These are phyloP conservation scores for Salix exigua DNA, from an alignment of 345 rosid genomes.

Conservation along the genomic window DNA sequence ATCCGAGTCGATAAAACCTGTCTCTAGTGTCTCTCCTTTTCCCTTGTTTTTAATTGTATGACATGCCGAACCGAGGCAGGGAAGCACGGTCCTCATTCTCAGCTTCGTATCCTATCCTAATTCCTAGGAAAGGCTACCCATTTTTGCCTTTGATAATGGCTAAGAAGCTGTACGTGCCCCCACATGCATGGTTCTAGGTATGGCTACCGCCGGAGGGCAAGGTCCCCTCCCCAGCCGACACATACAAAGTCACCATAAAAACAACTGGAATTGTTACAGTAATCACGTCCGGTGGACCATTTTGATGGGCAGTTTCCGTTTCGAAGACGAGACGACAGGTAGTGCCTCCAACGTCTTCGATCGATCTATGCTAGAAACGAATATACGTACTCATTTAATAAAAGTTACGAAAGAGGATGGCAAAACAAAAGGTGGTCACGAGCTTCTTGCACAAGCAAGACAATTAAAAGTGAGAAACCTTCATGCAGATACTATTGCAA, in stretches of 20 bases:
- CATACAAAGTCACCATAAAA: too few species aligned
- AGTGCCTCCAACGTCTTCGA: not conserved
- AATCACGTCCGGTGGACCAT: not conserved
- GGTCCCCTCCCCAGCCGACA: not conserved
- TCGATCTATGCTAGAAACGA: not conserved
- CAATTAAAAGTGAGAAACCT: not conserved
- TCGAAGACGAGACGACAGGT: not conserved
- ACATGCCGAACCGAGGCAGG: not conserved
- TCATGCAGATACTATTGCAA: not conserved
- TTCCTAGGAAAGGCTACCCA: constrained; percentile 12
- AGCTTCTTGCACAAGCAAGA: not conserved
- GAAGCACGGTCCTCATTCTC: constrained; percentile 19
- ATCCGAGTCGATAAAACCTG: constrained; percentile 28
- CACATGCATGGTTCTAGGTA: not conserved
- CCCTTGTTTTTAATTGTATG: not conserved
- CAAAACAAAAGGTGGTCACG: not conserved
- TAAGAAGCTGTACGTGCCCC: not conserved
- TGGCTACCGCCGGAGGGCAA: not conserved
- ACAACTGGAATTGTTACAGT: too few species aligned
- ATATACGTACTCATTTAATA: not conserved
- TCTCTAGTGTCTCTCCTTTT: constrained; percentile 10
- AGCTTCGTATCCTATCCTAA: not conserved
- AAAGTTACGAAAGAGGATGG: too few species aligned
- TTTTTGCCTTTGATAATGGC: constrained; percentile 10
- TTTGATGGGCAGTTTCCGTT: not conserved